Evolutionary conservation across 768 basidiomycete genomes (phyloP), one percentile per base, ranked within the genome.

Genomic region (Mycena floridula): DNA sequence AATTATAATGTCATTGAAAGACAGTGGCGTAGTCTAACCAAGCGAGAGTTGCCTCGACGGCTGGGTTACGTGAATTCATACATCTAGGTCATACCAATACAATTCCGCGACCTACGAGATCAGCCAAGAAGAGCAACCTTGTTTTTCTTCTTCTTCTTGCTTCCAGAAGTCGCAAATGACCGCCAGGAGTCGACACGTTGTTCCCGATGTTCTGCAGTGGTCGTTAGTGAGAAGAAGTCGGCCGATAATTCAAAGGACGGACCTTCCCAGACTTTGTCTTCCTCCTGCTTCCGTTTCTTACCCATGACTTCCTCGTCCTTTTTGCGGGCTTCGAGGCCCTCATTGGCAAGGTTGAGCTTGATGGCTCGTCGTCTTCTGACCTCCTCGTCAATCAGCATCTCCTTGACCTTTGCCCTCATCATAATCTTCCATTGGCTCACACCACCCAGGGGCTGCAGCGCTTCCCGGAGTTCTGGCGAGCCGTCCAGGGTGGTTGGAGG

Each of bases 201-300:
- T 49, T 93, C 90, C 51, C 90, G 73, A 25, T 67, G 80, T 46
- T 84, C 85, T 87, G 57, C 1, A 40, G 40, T 46, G 8, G 25
- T 37, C n/a, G 13, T 18, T 16, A 25, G 21, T 32, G 25, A 48
- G 28, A 30, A 30, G n/a, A 3, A 23, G 12, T 40, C 25, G 24
- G 39, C 37, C 18, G 38, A 28, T 12, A 25, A n/a, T 25, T 27
- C 32, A 21, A 47, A 25, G 39, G 21, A 13, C 66, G 27, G 51
- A 91, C 91, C 89, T 72, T 95, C 92, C 92, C 92, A 96, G 21
- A 62, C 67, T 54, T 82, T 85, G 54, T 94, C 89, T 5, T 93
- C 89, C 53, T 94, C 90, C 1, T 75, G 85, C 64, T 95, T 95
- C 43, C 92, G 76, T 62, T 95, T 95, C 67, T 65, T 81, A 26